Base-by-base conservation (phyloP, 352 stramenopile species). In the Phytophthora citricola region DNA sequence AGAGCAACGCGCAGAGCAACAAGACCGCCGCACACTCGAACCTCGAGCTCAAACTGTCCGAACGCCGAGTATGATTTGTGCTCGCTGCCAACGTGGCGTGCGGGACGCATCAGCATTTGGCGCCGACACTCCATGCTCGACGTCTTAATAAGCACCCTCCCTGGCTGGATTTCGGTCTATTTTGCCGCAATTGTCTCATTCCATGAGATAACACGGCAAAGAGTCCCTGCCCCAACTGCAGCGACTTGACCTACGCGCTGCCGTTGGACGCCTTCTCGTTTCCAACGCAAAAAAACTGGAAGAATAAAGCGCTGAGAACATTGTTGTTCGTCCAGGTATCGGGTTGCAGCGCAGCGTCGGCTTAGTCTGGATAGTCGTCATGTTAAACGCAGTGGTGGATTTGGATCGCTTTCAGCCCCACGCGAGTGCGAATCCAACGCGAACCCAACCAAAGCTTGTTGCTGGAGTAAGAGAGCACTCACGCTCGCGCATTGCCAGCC, bases 281-380 rank as follows among this genome's bases (percentile, higher is more conserved):
- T 26, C 7, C 34, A 51, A 44, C 36, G 46, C 8, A 12, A 36
- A 36, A 58, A 58, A 32, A 26, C 32, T 34, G 32, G 38, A 65
- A 62, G 63, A 48, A 67, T 49, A 70, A 73, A 32, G 26, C 22
- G n/a, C 41, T 15, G 39, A 43, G 59, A 61, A 62, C 65, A 46
- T 48, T 58, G 45, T 54, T 40, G 17, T 24, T 20, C n/a, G 32
- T 54, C 29, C 14, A 39, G 14, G n/a, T 46, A 11, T 46, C 32
- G 48, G 34, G 38, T 39, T 65, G 38, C n/a, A 22, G 38, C 15
- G 29, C 31, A 4, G 31, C n/a, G 14, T 22, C 22, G 38, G 38
- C 51, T 58, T 43, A 47, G 47, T 65, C 54, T 64, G 55, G 47
- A 11, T 56, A 65, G 59, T 66, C 66, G 66, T 9, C 4, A 2